Evolutionary conservation across 345 rosid genomes (phyloP).

Genomic region (Eutrema heterophyllum): DNA sequence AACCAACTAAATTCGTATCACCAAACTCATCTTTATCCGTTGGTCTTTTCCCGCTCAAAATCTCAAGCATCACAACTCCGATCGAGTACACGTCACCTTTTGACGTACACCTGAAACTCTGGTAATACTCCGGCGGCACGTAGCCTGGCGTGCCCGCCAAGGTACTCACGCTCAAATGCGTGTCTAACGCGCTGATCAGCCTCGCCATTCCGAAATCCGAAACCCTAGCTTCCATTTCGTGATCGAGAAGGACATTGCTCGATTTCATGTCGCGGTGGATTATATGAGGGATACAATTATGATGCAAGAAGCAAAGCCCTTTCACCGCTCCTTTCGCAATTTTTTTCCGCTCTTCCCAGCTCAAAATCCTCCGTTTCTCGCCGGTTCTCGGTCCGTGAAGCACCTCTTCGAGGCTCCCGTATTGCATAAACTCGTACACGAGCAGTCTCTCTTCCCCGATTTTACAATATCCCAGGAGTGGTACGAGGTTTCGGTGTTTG

Average conservation of each 20-base stretch:
- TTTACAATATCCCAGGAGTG: conserved; percentile 84
- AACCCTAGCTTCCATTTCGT: conserved; percentile 94
- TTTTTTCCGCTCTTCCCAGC: conserved; percentile 86
- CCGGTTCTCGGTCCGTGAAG: conserved; percentile 69
- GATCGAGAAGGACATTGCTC: conserved; percentile 80
- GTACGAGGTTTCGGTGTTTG: conserved; percentile 90
- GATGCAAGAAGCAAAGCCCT: conserved; percentile 92
- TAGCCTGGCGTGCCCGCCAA: conserved; percentile 97
- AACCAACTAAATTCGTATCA: conserved; percentile 95
- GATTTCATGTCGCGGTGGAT: conserved; percentile 96
- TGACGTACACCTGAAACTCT: conserved; percentile 91
- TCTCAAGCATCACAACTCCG: conserved; percentile 84
- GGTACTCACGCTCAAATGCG: conserved; percentile 92
- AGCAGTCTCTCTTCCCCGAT: conserved; percentile 90
- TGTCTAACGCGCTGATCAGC: conserved; percentile 91
- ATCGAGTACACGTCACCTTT: conserved; percentile 93
- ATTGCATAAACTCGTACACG: conserved; percentile 91
- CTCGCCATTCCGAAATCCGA: conserved; percentile 99
- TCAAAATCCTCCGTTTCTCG: conserved; percentile 46
- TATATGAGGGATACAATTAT: conserved; percentile 94
- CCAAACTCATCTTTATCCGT: conserved; percentile 97
- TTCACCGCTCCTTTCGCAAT: conserved; percentile 91
- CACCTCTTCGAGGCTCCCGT: conserved; percentile 87
- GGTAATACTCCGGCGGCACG: conserved; percentile 94
- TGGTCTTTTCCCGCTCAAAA: conserved; percentile 86